Evolutionary conservation across 306 rosid genomes (phyloP).

Genomic region (Rubus parviflorus): DNA sequence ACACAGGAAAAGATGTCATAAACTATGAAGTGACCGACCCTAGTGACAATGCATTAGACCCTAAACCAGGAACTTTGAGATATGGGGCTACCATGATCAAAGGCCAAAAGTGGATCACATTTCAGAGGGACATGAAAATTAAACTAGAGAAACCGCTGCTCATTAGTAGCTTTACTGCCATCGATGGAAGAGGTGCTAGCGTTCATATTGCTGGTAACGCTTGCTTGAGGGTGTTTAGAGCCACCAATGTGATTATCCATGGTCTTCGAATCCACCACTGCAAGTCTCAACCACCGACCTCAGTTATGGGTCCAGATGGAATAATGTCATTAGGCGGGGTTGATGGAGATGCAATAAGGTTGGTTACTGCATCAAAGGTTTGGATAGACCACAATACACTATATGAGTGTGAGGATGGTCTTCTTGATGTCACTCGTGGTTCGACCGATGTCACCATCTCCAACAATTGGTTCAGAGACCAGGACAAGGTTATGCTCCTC

Average conservation of each 20-base stretch:
- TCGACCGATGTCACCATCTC: conserved; percentile 38
- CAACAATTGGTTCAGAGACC: conserved; percentile 47
- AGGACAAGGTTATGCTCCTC: conserved; percentile 45
- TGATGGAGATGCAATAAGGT: conserved; percentile 43
- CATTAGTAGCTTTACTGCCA: conserved; percentile 41
- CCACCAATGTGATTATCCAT: conserved; percentile 36
- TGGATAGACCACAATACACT: conserved; percentile 50
- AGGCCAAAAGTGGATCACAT: conserved; percentile 41
- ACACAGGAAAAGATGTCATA: conserved; percentile 21
- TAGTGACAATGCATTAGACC: conserved; percentile 30
- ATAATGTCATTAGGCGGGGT: conserved; percentile 19
- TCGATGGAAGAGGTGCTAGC: conserved; percentile 38
- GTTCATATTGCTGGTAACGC: conserved; percentile 41
- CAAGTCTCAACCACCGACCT: conserved; percentile 23
- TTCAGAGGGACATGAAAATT: conserved; percentile 30
- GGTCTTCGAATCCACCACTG: conserved; percentile 43
- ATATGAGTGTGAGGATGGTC: conserved; percentile 37
- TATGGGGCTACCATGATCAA: conserved; percentile 37
- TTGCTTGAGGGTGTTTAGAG: conserved; percentile 28
- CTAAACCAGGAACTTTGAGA: conserved; percentile 35
- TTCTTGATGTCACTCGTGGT: conserved; percentile 40
- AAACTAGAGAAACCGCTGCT: conserved; percentile 36
- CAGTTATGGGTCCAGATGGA: conserved; percentile 31
- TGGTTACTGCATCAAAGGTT: conserved; percentile 30
- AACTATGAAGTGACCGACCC: conserved; percentile 38